A percentile compares a stretch with the other conserved stretches of the same genome.
phyloP scores from a whole-genome alignment of 306 rosid species.

The Casuarina cunninghamiana region DNA sequence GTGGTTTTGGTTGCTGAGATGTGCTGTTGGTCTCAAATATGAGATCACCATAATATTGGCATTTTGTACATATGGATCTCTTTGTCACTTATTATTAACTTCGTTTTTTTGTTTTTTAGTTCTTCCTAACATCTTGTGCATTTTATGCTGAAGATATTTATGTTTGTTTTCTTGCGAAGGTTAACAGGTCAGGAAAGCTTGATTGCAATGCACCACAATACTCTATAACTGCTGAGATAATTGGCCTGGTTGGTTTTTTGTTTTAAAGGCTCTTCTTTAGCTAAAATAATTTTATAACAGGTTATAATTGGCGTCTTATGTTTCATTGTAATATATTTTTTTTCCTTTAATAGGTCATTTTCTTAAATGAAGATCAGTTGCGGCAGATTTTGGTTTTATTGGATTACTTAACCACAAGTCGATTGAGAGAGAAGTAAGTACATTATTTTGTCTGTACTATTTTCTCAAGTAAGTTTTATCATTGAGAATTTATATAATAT shows the following conservation, averaged over 20 bases:
- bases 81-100: background rate
- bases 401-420: constrained; percentile 70
- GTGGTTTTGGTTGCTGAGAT: background rate
- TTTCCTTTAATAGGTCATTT: constrained; percentile 48
- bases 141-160: constrained; percentile 10
- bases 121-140: background rate
- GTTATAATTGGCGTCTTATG: constrained; percentile 4
- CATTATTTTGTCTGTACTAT: constrained; percentile 4
- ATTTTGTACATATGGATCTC: background rate
- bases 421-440: constrained; percentile 80
- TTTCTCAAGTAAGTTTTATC: constrained; percentile 2
- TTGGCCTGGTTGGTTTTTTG: constrained; percentile 66
- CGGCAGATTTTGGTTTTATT: constrained; percentile 64
- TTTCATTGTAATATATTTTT: constrained; percentile 24
- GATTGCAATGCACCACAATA: constrained; percentile 67
- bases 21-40: background rate
- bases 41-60: background rate
- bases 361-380: constrained; percentile 80
- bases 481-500: background rate
- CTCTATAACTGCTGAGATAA: constrained; percentile 70
- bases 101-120: background rate
- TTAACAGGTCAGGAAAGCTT: constrained; percentile 71
- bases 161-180: constrained; percentile 48
- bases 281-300: constrained; percentile 5
- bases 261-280: constrained; percentile 14